phyloP scores from a whole-genome alignment of 192 early-diverging fungal genomes.

The Umbelopsis sp. region DNA sequence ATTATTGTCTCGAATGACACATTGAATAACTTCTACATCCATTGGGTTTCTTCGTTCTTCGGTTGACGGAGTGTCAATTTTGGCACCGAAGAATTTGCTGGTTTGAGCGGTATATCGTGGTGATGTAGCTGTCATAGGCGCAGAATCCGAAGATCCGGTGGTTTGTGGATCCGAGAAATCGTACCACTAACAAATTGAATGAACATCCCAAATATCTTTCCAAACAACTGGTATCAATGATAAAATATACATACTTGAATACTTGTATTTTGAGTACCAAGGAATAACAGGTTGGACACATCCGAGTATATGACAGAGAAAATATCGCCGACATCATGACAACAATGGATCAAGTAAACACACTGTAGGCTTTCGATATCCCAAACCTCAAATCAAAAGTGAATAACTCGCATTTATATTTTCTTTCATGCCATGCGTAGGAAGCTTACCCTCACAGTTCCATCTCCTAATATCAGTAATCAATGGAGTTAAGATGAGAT shows the following conservation, averaged over 20 bases:
- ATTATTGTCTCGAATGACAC: constrained; percentile 58
- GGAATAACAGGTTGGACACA: constrained; percentile 54
- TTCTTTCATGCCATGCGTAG: neutral
- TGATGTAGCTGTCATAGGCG: constrained; percentile 22
- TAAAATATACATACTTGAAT: constrained; percentile 56
- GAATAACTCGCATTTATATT: neutral
- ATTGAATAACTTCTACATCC: constrained; percentile 52
- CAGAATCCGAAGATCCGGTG: neutral
- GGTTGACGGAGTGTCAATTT: neutral
- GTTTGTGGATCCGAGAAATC: constrained; percentile 39
- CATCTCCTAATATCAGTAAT: constrained; percentile 61
- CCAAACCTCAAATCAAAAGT: constrained; percentile 49
- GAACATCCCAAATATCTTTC: constrained; percentile 27
- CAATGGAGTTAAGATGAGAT: neutral
- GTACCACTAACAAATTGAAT: constrained; percentile 32
- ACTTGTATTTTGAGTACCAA: constrained; percentile 80
- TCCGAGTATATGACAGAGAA: constrained; percentile 66
- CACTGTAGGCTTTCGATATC: constrained; percentile 60
- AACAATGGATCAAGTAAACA: constrained; percentile 64
- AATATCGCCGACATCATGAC: constrained; percentile 71
- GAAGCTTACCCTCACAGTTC: constrained; percentile 58
- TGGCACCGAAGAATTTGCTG: constrained; percentile 34
- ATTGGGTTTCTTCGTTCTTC: constrained; percentile 14
- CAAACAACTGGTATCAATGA: neutral
- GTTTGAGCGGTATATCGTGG: constrained; percentile 26